phyloP scores from a whole-genome alignment of 805 yeast species.

The Candida railenensis region DNA sequence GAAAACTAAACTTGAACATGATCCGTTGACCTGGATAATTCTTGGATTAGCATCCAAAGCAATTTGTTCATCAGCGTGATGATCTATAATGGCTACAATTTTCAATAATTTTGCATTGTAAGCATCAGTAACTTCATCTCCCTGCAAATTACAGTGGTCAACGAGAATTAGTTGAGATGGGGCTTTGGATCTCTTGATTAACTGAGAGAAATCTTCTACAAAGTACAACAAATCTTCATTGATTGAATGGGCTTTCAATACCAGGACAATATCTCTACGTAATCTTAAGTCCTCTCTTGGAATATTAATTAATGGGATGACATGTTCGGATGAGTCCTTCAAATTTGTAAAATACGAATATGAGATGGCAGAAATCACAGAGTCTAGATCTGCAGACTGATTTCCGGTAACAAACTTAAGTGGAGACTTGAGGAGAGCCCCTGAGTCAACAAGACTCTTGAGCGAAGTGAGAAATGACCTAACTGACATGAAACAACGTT shows the following conservation, averaged over 20 bases:
- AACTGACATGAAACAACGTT: slow-evolving; percentile 21
- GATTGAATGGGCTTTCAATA: slow-evolving; percentile 50
- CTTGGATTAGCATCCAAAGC: slow-evolving; percentile 58
- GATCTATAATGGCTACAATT: slow-evolving; percentile 74
- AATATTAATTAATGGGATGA: slow-evolving; percentile 77
- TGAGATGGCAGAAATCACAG: slow-evolving; percentile 72
- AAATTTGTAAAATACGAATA: slow-evolving; percentile 59
- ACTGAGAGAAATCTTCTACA: slow-evolving; percentile 58
- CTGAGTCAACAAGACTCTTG: slow-evolving; percentile 14
- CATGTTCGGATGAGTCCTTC: slow-evolving; percentile 25
- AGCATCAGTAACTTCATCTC: slow-evolving; percentile 32
- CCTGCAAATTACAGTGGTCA: slow-evolving; percentile 77
- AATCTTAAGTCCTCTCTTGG: slow-evolving; percentile 61
- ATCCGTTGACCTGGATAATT: slow-evolving; percentile 61
- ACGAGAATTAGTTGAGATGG: slow-evolving; percentile 57
- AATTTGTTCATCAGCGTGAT: slow-evolving; percentile 71
- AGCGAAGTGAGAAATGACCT: slow-evolving; percentile 21
- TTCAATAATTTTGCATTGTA: slow-evolving; percentile 21
- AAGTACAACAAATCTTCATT: slow-evolving; percentile 53
- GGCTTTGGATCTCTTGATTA: slow-evolving; percentile 11
- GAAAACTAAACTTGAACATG: slow-evolving; percentile 76
- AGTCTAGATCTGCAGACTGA: slow-evolving; percentile 86
- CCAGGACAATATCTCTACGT: slow-evolving; percentile 66
- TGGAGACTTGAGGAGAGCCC: slow-evolving; percentile 12
- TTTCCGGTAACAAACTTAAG: slow-evolving; percentile 67